Evolutionary conservation across 768 basidiomycete genomes (phyloP).

Genomic region (Boletus reticulatus): DNA sequence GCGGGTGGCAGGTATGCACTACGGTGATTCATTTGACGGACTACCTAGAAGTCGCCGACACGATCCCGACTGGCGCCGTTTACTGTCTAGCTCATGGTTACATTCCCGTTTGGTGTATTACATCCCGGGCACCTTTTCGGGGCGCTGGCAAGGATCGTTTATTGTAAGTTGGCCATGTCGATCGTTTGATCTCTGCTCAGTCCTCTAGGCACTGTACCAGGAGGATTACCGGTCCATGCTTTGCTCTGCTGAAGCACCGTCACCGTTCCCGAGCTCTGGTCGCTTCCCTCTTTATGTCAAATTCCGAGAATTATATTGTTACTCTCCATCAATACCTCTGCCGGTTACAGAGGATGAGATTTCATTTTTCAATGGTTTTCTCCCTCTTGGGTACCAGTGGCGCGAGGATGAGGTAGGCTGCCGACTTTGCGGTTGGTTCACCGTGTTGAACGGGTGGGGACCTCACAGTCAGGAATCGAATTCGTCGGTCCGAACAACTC

Average conservation of each 20-base stretch:
- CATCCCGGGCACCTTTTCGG: conserved; percentile 43
- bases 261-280: conserved; percentile 34
- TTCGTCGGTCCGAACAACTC: conserved; percentile 33
- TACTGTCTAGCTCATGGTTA: conserved; percentile 4
- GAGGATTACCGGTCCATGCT: conserved; percentile 41
- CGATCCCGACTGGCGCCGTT: conserved; percentile 32
- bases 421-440: not conserved
- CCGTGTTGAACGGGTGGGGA: not conserved
- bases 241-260: conserved; percentile 32
- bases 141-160: conserved; percentile 49
- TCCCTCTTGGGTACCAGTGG: conserved; percentile 40
- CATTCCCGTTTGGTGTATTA: conserved; percentile 29
- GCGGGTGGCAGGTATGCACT: conserved; percentile 29
- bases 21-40: conserved; percentile 16
- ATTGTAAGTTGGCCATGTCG: conserved; percentile 35
- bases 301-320: conserved; percentile 48
- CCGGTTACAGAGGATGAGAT: conserved; percentile 35
- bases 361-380: conserved; percentile 44
- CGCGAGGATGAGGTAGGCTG: conserved; percentile 28
- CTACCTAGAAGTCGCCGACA: conserved; percentile 30
- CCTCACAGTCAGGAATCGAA: conserved; percentile 27
- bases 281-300: conserved; percentile 48
- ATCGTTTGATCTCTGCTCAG: not conserved
- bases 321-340: conserved; percentile 31
- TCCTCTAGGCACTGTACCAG: conserved; percentile 37